Base-by-base conservation (phyloP, 805 yeast genomes). In the Yamadazyma sp. region DNA sequence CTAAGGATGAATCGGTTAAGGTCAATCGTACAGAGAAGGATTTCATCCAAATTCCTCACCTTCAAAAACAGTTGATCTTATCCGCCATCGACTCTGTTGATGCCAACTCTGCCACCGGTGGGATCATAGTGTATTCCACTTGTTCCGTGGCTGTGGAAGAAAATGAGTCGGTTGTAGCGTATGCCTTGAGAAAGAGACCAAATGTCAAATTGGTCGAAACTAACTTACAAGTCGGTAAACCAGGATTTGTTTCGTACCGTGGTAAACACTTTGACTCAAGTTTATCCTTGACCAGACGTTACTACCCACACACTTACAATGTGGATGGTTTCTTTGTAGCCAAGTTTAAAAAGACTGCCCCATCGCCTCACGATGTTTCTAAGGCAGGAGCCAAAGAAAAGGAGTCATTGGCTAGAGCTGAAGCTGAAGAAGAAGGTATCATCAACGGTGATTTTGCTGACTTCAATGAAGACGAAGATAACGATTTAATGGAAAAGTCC, bases 321-420 rank as follows among this genome's bases (percentile, higher is more conserved):
- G 99, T 93, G 38, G 99, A 93, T 65, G 99, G 99, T 16, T 93
- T 93, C 76, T 93, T 70, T 62, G 99, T 93, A 42, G 99, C 99
- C 39, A 93, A 91, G 63, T 87, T 93, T 73, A 80, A 86, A 69
- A 93, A 93, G 75, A 80, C 77, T 46, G 95, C 90, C 0, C 71
- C 96, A 43, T 82, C 95, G 47, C 84, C 90, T 32, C 85, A 83
- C 53, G 95, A 86, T 63, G 79, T 78, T 38, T 78, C 89, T 41
- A 85, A 83, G 67, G 90, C 93, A 6, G 91, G 93, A 49, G 95
- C 95, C 15, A 75, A 75, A 55, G 96, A 87, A 64, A 87, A 86
- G 69, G 96, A 87, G 64, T 67, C 70, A 22, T 62, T 75, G 42
- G 93, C 95, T n/a, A 75, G 91, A 68, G 77, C 82, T 32, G 95